Conservation (phyloP, 768 basidiomycete genomes). For the Boletus rubescentipes region DNA sequence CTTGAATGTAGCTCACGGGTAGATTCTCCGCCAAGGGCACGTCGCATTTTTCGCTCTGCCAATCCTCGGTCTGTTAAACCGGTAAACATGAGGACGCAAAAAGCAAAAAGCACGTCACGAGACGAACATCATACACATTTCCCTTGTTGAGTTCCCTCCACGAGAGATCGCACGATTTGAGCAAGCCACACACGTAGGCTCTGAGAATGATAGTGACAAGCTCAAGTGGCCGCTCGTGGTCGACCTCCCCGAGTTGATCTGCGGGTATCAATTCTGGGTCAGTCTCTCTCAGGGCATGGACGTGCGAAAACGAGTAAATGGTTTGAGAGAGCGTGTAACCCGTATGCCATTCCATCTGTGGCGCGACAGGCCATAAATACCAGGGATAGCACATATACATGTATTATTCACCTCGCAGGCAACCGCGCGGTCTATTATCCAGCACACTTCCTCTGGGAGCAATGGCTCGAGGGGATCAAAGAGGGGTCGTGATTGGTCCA, state of each 20-base stretch:
- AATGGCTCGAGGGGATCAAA: conserved; percentile 68
- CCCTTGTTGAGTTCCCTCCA: conserved; percentile 83
- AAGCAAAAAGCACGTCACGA: conserved; percentile 13
- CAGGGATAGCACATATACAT: conserved; percentile 6
- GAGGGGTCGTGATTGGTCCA: conserved; percentile 40
- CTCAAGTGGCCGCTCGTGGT: conserved; percentile 53
- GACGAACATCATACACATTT: conserved; percentile 72
- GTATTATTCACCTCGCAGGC: conserved; percentile 67
- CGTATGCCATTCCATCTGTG: conserved; percentile 83
- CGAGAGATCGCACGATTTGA: conserved; percentile 79
- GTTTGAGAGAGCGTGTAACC: conserved; percentile 87
- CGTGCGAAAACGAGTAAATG: conserved; percentile 74
- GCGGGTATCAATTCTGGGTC: conserved; percentile 51
- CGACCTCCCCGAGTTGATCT: conserved; percentile 24
- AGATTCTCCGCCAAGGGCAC: conserved; percentile 69
- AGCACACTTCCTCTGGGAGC: conserved; percentile 80
- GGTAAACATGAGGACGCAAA: conserved; percentile 11
- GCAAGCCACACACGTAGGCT: conserved; percentile 61
- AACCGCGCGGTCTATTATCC: conserved; percentile 78
- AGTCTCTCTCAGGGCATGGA: conserved; percentile 61
- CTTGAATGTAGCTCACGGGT: conserved; percentile 51
- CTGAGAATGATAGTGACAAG: conserved; percentile 70
- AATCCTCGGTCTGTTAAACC: conserved; percentile 69
- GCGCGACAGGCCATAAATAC: conserved; percentile 16
- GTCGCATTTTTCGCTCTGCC: conserved; percentile 88